phyloP scores from a whole-genome alignment of 1,284 basidiomycete genomes.

The Fomitopsis schrenkii region DNA sequence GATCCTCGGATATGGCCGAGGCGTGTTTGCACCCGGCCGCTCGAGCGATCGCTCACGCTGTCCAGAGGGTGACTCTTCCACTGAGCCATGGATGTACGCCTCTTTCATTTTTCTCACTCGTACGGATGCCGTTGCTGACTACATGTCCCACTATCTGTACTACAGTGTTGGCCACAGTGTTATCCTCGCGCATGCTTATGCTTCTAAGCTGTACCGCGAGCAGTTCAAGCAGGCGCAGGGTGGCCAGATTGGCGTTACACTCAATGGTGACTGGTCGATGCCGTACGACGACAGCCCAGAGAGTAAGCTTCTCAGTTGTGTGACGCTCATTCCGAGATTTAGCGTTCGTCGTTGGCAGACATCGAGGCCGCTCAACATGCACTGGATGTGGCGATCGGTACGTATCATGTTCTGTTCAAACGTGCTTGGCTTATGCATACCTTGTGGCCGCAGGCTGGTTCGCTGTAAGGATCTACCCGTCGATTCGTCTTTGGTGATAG shows the following conservation, averaged over 20 bases:
- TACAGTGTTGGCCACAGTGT: conserved; percentile 62
- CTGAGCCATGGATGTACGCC: conserved; percentile 73
- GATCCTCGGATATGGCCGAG: conserved; percentile 64
- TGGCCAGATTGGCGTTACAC: conserved; percentile 69
- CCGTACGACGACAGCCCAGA: conserved; percentile 63
- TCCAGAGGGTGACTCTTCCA: conserved; percentile 54
- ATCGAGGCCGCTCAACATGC: conserved; percentile 62
- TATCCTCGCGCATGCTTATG: conserved; percentile 66
- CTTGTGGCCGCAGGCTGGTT: conserved; percentile 45
- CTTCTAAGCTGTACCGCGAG: conserved; percentile 59
- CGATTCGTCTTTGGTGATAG: background rate
- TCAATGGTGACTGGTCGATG: conserved; percentile 69
- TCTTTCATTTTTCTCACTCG: background rate
- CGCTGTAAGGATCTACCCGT: conserved; percentile 36
- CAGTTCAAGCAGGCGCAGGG: conserved; percentile 52
- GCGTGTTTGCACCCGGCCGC: conserved; percentile 65
- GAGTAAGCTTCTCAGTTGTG: conserved; percentile 40
- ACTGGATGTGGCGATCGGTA: conserved; percentile 62
- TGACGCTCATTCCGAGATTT: background rate
- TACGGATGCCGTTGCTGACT: background rate
- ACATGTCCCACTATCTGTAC: background rate
- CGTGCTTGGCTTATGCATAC: conserved; percentile 11
- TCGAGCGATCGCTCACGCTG: conserved; percentile 56
- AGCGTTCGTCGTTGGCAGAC: conserved; percentile 34
- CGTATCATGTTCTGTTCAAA: conserved; percentile 14